phyloP scores from a whole-genome alignment of 139 green algal genomes.

The Micractinium conductrix region DNA sequence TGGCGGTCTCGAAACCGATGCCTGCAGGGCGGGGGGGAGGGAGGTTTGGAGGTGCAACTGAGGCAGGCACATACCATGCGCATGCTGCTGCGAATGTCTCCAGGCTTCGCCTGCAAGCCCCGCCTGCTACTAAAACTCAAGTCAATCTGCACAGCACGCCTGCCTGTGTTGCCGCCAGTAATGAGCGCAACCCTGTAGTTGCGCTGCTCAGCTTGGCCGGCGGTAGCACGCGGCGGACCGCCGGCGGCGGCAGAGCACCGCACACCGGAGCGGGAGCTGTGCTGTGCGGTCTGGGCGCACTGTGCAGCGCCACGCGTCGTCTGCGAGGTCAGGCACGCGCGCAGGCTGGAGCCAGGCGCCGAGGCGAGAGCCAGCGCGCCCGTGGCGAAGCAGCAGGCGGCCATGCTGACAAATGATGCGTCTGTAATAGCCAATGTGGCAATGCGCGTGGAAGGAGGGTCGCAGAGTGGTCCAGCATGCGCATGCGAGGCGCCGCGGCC shows the following conservation, averaged over 20 bases:
- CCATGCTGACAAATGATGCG: background rate
- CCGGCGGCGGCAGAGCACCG: background rate
- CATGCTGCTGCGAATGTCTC: too few species aligned
- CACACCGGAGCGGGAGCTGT: background rate
- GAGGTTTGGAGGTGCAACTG: background rate
- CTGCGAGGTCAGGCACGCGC: too few species aligned
- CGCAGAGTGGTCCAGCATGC: background rate
- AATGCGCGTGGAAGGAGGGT: background rate
- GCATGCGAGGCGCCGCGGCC: background rate
- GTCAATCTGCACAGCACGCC: too few species aligned
- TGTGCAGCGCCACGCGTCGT: background rate
- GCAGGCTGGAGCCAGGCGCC: background rate
- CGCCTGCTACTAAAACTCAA: too few species aligned
- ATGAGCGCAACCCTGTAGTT: constrained; percentile 42
- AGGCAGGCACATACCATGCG: background rate
- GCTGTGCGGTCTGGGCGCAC: background rate
- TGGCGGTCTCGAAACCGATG: constrained; percentile 82
- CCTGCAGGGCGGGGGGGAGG: constrained; percentile 23
- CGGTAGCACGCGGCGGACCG: background rate
- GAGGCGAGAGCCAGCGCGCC: background rate
- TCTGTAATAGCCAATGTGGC: background rate
- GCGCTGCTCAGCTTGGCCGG: background rate
- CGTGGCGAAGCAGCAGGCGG: background rate
- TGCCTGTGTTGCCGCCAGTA: constrained; percentile 46
- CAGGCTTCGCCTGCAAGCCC: too few species aligned